phyloP scores from a whole-genome alignment of 495 filamentous ascomycete genomes.

The Xylaria flabelliformis region DNA sequence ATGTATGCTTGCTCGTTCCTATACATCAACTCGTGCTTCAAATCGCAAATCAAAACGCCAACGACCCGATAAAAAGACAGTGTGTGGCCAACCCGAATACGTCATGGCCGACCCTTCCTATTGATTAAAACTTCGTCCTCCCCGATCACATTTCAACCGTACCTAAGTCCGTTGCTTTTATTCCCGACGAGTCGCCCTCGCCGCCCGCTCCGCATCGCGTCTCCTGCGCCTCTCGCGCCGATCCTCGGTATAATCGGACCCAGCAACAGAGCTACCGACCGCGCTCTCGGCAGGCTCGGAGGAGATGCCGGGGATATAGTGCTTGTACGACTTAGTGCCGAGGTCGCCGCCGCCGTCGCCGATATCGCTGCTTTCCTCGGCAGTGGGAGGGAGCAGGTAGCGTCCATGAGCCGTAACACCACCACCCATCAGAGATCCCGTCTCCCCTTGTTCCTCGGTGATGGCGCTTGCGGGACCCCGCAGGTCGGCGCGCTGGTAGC shows the following conservation, averaged over 20 bases:
- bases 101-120: neutral
- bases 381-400: constrained; percentile 45
- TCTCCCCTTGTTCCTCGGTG: constrained; percentile 35
- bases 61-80: neutral
- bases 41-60: neutral
- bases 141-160: neutral
- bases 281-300: constrained; percentile 47
- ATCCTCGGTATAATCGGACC: constrained; percentile 52
- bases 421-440: constrained; percentile 11
- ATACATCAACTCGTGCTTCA: constrained; percentile 8
- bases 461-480: constrained; percentile 40
- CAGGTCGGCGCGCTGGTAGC: constrained; percentile 53
- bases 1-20: neutral
- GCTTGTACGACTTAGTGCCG: constrained; percentile 82
- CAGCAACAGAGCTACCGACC: constrained; percentile 27
- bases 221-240: constrained; percentile 52
- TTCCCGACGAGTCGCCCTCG: constrained; percentile 57
- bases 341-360: constrained; percentile 63
- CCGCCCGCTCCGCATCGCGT: constrained; percentile 56
- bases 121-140: neutral
- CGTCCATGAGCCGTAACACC: neutral
- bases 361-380: constrained; percentile 54
- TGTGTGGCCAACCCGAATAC: neutral
- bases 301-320: constrained; percentile 77
- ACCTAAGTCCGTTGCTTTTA: neutral